phyloP scores from a whole-genome alignment of 2,329 filamentous ascomycete species.

The Trichoderma gracile region DNA sequence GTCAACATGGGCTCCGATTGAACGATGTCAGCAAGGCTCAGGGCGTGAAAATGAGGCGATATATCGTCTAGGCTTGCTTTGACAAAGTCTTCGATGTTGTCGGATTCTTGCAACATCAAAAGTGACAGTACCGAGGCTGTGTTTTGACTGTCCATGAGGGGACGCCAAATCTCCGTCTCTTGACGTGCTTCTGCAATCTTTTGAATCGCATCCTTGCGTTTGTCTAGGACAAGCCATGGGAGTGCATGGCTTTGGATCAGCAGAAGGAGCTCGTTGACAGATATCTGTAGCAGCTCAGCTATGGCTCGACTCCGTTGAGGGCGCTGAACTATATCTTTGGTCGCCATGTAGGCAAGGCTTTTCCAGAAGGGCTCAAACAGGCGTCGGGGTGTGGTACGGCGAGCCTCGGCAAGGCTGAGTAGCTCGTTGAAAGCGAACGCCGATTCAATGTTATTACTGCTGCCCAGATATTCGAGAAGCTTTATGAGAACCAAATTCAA shows the following conservation, averaged over 20 bases:
- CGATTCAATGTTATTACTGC: conserved; percentile 75
- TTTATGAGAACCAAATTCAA: conserved; percentile 82
- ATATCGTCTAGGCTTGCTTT: conserved; percentile 69
- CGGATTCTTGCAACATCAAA: conserved; percentile 58
- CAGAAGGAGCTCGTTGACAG: conserved; percentile 70
- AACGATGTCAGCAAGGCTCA: conserved; percentile 67
- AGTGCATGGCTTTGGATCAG: conserved; percentile 79
- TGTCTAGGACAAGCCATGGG: conserved; percentile 80
- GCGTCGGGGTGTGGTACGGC: conserved; percentile 61
- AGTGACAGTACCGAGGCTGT: conserved; percentile 60
- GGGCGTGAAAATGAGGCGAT: conserved; percentile 67
- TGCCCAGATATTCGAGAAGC: conserved; percentile 83
- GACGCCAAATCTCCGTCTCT: conserved; percentile 61
- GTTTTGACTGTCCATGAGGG: conserved; percentile 58
- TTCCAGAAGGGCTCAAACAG: conserved; percentile 88
- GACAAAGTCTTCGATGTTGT: conserved; percentile 62
- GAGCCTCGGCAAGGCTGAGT: conserved; percentile 67
- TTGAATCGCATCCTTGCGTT: conserved; percentile 74
- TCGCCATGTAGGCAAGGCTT: conserved; percentile 75
- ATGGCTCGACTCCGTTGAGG: conserved; percentile 82
- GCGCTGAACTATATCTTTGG: conserved; percentile 75
- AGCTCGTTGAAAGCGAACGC: conserved; percentile 83
- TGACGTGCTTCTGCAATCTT: conserved; percentile 78
- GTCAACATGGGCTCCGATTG: conserved; percentile 73
- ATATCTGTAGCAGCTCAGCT: conserved; percentile 77